These are phyloP conservation scores for Fusarium sp. DNA, from an alignment of 2,329 filamentous ascomycete species.

Conservation along the genomic window DNA sequence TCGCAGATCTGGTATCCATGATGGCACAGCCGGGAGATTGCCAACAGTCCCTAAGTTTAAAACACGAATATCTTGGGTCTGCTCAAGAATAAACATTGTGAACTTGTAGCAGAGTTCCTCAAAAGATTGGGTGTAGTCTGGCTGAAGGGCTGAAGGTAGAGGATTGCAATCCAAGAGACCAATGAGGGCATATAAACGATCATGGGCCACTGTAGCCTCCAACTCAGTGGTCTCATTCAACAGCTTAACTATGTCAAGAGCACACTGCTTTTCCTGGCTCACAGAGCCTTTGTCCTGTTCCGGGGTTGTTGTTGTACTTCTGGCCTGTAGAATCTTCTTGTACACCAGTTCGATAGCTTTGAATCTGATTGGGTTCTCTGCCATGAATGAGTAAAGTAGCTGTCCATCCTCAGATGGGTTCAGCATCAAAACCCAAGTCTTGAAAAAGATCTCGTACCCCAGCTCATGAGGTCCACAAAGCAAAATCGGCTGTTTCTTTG, in stretches of 20 bases:
- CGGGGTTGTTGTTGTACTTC: fast-evolving
- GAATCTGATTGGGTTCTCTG: neutral
- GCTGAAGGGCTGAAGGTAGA: neutral
- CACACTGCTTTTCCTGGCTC: neutral
- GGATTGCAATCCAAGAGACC: conserved; percentile 11
- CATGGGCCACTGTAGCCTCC: conserved; percentile 20
- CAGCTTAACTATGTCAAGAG: neutral
- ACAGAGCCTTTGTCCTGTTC: fast-evolving
- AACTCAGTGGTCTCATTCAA: conserved; percentile 11
- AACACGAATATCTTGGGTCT: neutral
- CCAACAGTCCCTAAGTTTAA: conserved; percentile 9
- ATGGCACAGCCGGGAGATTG: fast-evolving
- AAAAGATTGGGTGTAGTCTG: neutral
- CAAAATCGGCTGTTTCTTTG: neutral
- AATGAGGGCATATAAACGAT: conserved; percentile 9
- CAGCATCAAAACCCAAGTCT: conserved; percentile 8
- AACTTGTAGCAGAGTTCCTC: neutral
- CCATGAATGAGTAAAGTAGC: neutral
- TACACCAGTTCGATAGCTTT: neutral
- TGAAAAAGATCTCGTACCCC: conserved; percentile 12
- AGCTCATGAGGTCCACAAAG: neutral
- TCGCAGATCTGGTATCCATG: conserved; percentile 13
- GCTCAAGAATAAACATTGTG: neutral
- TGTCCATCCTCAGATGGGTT: conserved; percentile 3
- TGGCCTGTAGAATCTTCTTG: neutral